Evolutionary conservation across 768 basidiomycete species (phyloP), one percentile per base, ranked within the genome.

Genomic region (Mycena maculata): DNA sequence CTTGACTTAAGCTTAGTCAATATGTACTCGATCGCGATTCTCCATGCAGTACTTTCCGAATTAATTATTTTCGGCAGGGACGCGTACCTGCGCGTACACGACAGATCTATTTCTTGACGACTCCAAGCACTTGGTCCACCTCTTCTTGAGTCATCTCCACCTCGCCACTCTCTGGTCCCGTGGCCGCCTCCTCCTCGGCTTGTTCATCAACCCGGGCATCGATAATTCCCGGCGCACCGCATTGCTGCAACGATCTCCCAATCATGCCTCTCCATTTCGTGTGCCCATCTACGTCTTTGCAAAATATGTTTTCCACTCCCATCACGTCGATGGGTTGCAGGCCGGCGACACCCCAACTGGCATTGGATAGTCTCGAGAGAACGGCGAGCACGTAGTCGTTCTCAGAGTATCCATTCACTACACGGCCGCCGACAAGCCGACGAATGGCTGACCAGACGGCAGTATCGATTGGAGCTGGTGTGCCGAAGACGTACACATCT

Each of bases 371-470:
- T 44, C 87, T 81, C 20, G 82, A 84, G 16, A 88, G 78, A 25
- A 88, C 80, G 15, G 84, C 86, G 52, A 89, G 79, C 27, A 88
- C 81, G 73, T 87, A 88, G 71, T 88, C 87, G 36, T 84, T 74
- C 60, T 70, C 74, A 20, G 83, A 80, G 73, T 86, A 88, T 4
- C 85, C 86, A 71, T 89, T 88, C 25, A 88, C 84, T 10, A 88
- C 71, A 39, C 87, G 76, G 16, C 87, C 87, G 8, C 83, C 75
- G 13, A 84, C 85, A 44, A 88, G 76, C 8, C 86, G 77, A 3
- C 87, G 80, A 22, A 84, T 78, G 30, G 81, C 76, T 1, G 83
- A 63, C 88, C 88, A 89, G 15, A 77, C 69, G 6, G 61, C 70
- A 20, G 74, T 67, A 65, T 86, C 82, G 8, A 79, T 78, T 11